phyloP scores from a whole-genome alignment of 495 filamentous ascomycete genomes.

The Hyaloscypha finlandica region DNA sequence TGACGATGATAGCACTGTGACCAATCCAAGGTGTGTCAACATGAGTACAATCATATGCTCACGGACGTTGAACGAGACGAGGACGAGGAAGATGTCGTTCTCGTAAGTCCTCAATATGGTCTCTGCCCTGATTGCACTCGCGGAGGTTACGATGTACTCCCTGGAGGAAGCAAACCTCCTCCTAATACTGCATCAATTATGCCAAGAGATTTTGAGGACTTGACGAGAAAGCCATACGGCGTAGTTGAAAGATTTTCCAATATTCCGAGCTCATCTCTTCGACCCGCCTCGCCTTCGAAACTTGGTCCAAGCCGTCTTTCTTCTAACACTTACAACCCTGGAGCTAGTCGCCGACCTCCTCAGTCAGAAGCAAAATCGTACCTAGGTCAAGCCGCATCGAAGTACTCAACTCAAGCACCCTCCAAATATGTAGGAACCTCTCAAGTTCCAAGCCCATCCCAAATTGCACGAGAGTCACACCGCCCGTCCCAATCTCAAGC shows the following conservation, averaged over 20 bases:
- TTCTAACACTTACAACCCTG: background rate
- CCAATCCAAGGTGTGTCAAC: slow-evolving; percentile 7
- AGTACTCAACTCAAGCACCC: background rate
- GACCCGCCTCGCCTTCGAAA: background rate
- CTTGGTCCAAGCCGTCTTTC: background rate
- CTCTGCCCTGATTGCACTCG: slow-evolving; percentile 10
- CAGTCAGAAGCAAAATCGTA: background rate
- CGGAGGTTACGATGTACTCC: background rate
- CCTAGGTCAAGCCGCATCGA: background rate
- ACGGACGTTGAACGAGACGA: slow-evolving; percentile 1
- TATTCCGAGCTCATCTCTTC: background rate
- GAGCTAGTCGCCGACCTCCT: background rate
- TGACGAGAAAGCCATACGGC: background rate
- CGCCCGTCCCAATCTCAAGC: too few species aligned
- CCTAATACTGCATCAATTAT: background rate
- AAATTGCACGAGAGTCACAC: too few species aligned
- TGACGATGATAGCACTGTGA: slow-evolving; percentile 4
- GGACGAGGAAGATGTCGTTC: background rate
- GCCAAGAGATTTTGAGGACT: background rate
- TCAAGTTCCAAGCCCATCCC: too few species aligned
- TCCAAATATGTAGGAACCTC: background rate
- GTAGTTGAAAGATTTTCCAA: background rate
- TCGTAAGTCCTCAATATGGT: background rate
- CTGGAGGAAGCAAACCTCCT: background rate
- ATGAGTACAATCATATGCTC: slow-evolving; percentile 9